Percentiles rank a stretch among this genome's conserved stretches.
These are phyloP conservation scores for Bromus sterilis DNA, from an alignment of 176 grass and related monocot genomes.

Conservation along the genomic window DNA sequence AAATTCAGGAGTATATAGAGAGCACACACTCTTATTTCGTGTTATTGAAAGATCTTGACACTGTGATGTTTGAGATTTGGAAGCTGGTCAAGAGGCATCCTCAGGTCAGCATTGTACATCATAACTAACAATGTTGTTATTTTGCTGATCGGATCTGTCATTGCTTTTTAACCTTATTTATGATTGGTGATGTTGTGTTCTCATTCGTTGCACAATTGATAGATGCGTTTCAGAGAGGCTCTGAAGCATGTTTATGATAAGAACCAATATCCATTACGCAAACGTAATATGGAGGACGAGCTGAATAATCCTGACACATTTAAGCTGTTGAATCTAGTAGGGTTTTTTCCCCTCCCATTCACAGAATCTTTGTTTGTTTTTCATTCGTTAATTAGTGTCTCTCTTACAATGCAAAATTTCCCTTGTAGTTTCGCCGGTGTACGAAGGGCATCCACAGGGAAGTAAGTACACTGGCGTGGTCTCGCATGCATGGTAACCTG, in stretches of 20 bases:
- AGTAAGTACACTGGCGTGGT: neutral
- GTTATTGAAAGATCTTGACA: neutral
- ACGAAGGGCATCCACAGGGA: neutral
- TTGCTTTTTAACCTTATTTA: neutral
- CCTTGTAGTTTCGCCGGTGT: neutral
- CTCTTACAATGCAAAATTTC: neutral
- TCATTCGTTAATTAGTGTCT: neutral
- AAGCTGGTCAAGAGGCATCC: neutral
- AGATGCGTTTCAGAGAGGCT: neutral
- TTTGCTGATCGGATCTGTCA: neutral
- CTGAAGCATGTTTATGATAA: neutral
- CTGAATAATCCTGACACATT: neutral
- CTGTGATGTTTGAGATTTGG: neutral
- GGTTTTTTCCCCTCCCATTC: too few species aligned
- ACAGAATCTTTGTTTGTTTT: neutral
- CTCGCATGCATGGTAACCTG: neutral
- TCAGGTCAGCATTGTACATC: too few species aligned
- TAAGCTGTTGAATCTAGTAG: neutral
- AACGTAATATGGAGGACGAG: neutral
- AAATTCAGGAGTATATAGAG: neutral
- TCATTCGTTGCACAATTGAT: neutral
- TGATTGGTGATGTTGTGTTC: neutral
- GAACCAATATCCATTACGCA: neutral
- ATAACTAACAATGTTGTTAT: neutral
- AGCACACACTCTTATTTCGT: neutral